Percentiles rank a stretch among this genome's conserved stretches.
These are phyloP conservation scores for Capsella rubella DNA, from an alignment of 441 rosid species.

Conservation along the genomic window DNA sequence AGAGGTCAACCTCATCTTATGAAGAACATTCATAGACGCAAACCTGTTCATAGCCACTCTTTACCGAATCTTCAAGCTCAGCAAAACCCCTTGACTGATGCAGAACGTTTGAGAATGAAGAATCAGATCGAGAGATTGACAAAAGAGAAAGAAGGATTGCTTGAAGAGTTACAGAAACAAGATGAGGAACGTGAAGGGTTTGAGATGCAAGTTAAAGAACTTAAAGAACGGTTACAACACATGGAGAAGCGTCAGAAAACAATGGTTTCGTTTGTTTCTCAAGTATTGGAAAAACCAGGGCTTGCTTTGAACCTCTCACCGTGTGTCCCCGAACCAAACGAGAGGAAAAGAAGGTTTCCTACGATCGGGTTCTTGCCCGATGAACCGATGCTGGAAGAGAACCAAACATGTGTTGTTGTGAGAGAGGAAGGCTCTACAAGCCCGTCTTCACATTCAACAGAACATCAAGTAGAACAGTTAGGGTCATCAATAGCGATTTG, in stretches of 20 bases:
- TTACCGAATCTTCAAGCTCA: slow-evolving; percentile 65
- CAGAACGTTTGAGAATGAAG: slow-evolving; percentile 64
- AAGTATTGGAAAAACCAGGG: slow-evolving; percentile 71
- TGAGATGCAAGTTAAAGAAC: slow-evolving; percentile 61
- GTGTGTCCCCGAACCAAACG: slow-evolving; percentile 55
- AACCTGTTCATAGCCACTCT: slow-evolving; percentile 94
- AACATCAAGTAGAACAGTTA: slow-evolving; percentile 61
- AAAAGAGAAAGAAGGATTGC: slow-evolving; percentile 62
- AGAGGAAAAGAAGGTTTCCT: slow-evolving; percentile 85
- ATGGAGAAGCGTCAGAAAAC: slow-evolving; percentile 70
- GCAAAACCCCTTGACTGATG: slow-evolving; percentile 56
- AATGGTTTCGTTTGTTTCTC: slow-evolving; percentile 63
- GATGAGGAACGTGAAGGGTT: slow-evolving; percentile 56
- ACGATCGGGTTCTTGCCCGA: slow-evolving; percentile 39
- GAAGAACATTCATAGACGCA: slow-evolving; percentile 88
- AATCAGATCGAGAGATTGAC: slow-evolving; percentile 68
- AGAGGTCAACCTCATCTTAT: slow-evolving; percentile 76
- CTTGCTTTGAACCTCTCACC: slow-evolving; percentile 62
- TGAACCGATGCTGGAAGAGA: slow-evolving; percentile 54
- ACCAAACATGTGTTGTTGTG: slow-evolving; percentile 33
- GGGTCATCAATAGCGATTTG: slow-evolving; percentile 77
- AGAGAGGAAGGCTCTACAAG: slow-evolving; percentile 41
- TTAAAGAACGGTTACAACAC: slow-evolving; percentile 64
- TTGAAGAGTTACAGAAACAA: slow-evolving; percentile 59
- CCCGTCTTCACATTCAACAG: slow-evolving; percentile 49